These are phyloP conservation scores for Solanum pimpinellifolium DNA, from an alignment of 257 asterid genomes.

Conservation along the genomic window DNA sequence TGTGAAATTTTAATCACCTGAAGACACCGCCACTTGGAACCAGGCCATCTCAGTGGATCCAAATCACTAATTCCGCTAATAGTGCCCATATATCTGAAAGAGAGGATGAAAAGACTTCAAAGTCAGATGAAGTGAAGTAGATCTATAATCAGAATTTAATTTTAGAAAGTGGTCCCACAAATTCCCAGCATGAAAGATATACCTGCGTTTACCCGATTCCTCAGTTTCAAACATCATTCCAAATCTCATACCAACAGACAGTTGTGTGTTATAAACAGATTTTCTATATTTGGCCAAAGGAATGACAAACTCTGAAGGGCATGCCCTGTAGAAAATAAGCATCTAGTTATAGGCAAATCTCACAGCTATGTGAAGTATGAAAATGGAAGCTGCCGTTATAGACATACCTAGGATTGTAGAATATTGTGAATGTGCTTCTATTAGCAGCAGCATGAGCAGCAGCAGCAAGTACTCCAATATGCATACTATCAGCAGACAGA, in stretches of 20 bases:
- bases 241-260: conserved; percentile 82
- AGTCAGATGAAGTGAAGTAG: not conserved
- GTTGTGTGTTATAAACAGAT: conserved; percentile 59
- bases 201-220: conserved; percentile 91
- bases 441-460: conserved; percentile 98
- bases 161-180: not conserved
- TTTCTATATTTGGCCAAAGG: conserved; percentile 68
- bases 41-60: conserved; percentile 94
- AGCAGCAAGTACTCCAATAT: conserved; percentile 95
- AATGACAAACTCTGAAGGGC: conserved; percentile 88
- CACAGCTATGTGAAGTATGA: not conserved
- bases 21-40: conserved; percentile 92
- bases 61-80: conserved; percentile 60
- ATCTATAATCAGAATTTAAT: not conserved
- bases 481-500: conserved; percentile 98
- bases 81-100: conserved; percentile 79
- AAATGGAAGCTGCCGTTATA: not conserved
- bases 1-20: conserved; percentile 35
- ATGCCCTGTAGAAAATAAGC: conserved; percentile 46
- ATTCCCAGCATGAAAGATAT: not conserved
- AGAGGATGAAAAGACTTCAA: not conserved
- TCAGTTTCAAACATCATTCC: conserved; percentile 99
- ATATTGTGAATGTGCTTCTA: conserved; percentile 71
- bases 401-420: conserved; percentile 82
- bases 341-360: not conserved